Percentiles rank a stretch among this genome's conserved stretches.
phyloP scores from a whole-genome alignment of 148 eudicot genomes.

The Beta vulgaris region DNA sequence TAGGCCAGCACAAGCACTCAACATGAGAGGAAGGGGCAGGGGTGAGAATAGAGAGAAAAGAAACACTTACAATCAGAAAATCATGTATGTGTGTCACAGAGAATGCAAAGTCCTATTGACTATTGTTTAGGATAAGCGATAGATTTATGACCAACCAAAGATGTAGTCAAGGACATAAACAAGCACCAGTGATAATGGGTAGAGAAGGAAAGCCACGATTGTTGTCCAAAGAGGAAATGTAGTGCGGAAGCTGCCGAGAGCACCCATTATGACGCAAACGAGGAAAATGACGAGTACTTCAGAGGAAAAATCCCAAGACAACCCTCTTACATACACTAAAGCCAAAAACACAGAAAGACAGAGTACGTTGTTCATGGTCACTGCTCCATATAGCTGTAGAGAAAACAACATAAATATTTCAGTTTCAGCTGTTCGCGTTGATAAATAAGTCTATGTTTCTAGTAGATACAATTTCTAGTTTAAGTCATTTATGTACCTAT shows the following conservation, averaged over 20 bases:
- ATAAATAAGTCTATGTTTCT: neutral
- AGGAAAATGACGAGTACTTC: constrained; percentile 83
- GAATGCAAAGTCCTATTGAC: neutral
- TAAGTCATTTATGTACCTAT: neutral
- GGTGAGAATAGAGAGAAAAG: neutral
- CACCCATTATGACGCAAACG: constrained; percentile 76
- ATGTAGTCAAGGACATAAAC: constrained; percentile 82
- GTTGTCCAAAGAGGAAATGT: constrained; percentile 84
- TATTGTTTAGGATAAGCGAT: constrained; percentile 1
- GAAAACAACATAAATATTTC: neutral
- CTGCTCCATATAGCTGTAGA: constrained; percentile 79
- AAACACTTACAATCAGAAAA: neutral
- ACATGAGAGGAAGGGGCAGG: neutral
- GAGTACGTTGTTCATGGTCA: constrained; percentile 79
- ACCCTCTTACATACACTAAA: constrained; percentile 69
- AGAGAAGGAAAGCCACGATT: constrained; percentile 64
- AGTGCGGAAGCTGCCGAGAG: constrained; percentile 69
- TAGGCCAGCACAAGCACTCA: neutral
- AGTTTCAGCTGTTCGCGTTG: neutral
- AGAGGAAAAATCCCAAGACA: constrained; percentile 88
- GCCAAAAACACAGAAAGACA: constrained; percentile 88
- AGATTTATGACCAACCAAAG: constrained; percentile 76
- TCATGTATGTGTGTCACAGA: neutral
- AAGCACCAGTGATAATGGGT: constrained; percentile 66
- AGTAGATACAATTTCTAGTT: neutral